phyloP scores from a whole-genome alignment of 202 grass and related monocot genomes.

The Setaria viridis region DNA sequence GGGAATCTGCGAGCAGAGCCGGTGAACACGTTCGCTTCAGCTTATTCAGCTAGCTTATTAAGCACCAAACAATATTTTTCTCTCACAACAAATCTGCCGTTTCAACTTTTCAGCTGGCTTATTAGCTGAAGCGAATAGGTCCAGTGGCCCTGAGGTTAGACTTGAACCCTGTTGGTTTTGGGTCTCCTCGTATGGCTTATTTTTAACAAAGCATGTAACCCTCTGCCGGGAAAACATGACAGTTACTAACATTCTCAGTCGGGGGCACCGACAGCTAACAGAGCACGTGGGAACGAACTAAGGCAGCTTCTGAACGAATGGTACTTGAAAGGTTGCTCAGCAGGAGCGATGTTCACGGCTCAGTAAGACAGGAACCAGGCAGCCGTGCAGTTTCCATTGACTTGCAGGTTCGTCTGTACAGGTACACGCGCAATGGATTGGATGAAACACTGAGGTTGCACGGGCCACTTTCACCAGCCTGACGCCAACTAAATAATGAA shows the following conservation, averaged over 20 bases:
- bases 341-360: background rate
- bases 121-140: too few species aligned
- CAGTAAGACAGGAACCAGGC: too few species aligned
- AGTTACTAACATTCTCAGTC: background rate
- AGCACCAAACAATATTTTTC: too few species aligned
- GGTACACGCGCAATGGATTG: background rate
- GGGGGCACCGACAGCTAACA: conserved; percentile 13
- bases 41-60: too few species aligned
- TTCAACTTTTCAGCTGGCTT: too few species aligned
- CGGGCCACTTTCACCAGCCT: background rate
- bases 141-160: background rate
- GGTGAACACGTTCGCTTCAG: too few species aligned
- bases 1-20: conserved; percentile 12
- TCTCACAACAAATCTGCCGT: too few species aligned
- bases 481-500: background rate
- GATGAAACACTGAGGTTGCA: background rate
- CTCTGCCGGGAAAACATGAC: background rate
- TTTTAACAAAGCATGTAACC: background rate
- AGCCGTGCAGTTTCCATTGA: background rate
- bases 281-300: conserved; percentile 22
- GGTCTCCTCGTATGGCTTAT: background rate
- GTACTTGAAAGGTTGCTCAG: background rate
- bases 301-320: background rate
- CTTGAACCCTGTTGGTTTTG: background rate
- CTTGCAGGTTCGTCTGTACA: background rate